Evolutionary conservation across 768 basidiomycete species (phyloP).

Genomic region (Boletus rubescentipes): DNA sequence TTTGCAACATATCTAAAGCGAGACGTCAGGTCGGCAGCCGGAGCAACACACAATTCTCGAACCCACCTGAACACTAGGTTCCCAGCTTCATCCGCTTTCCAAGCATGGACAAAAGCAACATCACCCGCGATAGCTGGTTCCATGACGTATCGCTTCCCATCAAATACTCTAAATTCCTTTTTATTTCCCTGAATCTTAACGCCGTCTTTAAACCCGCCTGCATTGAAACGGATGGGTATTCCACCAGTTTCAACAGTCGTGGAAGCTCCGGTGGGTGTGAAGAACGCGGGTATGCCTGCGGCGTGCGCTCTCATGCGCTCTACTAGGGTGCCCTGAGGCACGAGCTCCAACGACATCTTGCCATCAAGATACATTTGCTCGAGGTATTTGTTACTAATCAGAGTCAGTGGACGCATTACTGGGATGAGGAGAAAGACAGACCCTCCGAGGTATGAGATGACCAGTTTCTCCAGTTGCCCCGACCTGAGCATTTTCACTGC

Average conservation of each 20-base stretch:
- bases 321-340: constrained; percentile 88
- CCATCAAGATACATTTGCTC: constrained; percentile 78
- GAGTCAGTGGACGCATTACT: neutral
- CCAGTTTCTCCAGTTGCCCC: constrained; percentile 74
- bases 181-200: constrained; percentile 67
- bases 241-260: constrained; percentile 74
- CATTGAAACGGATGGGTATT: constrained; percentile 76
- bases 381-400: constrained; percentile 74
- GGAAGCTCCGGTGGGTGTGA: constrained; percentile 80
- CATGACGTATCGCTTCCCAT: constrained; percentile 72
- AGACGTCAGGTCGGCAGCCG: neutral
- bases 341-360: constrained; percentile 79
- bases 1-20: constrained; percentile 71
- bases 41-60: neutral
- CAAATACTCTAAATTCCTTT: constrained; percentile 72
- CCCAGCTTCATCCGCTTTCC: constrained; percentile 89
- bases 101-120: constrained; percentile 80
- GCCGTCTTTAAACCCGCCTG: constrained; percentile 65
- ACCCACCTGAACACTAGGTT: constrained; percentile 81
- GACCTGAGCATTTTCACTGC: constrained; percentile 70
- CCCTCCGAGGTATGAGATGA: constrained; percentile 88
- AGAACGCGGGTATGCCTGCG: constrained; percentile 86
- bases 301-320: constrained; percentile 85
- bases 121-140: constrained; percentile 77
- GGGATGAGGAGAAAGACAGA: constrained; percentile 27